A percentile compares a stretch with the other conserved stretches of the same genome.
phyloP scores from a whole-genome alignment of 2,329 filamentous ascomycete species.

The Epichloe glyceriae region DNA sequence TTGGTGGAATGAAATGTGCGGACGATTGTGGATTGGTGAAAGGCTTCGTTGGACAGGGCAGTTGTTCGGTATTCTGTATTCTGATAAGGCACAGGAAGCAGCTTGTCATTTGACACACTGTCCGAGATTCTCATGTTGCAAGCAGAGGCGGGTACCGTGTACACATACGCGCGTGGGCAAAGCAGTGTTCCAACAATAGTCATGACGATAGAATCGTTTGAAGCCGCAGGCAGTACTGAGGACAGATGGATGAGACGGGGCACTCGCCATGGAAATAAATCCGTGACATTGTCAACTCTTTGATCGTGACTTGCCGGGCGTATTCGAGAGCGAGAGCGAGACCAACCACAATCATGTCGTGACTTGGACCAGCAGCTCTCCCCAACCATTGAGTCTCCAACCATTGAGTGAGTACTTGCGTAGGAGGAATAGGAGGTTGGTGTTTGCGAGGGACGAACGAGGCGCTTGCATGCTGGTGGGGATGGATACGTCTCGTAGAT shows the following conservation, averaged over 20 bases:
- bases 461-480: slow-evolving; percentile 24
- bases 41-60: not conserved
- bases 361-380: not conserved
- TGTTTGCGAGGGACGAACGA: slow-evolving; percentile 31
- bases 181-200: not conserved
- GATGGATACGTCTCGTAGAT: not conserved
- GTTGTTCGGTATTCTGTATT: not conserved
- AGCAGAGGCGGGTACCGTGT: not conserved
- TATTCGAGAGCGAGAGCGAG: too few relatives aligned
- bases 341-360: not conserved
- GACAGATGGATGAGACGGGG: too few relatives aligned
- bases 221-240: not conserved
- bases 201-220: not conserved
- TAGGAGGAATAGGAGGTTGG: slow-evolving; percentile 22
- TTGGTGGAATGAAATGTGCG: not conserved
- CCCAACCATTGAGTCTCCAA: slow-evolving; percentile 1
- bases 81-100: not conserved
- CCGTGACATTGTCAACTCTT: too few relatives aligned
- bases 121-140: not conserved
- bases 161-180: not conserved
- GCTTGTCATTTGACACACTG: not conserved
- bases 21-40: not conserved
- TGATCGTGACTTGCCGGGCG: too few relatives aligned
- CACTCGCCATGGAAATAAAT: too few relatives aligned
- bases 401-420: slow-evolving; percentile 12